A percentile compares a stretch with the other conserved stretches of the same genome.
Conservation (phyloP, 2,329 filamentous ascomycete species). For the Colletotrichum musicola region DNA sequence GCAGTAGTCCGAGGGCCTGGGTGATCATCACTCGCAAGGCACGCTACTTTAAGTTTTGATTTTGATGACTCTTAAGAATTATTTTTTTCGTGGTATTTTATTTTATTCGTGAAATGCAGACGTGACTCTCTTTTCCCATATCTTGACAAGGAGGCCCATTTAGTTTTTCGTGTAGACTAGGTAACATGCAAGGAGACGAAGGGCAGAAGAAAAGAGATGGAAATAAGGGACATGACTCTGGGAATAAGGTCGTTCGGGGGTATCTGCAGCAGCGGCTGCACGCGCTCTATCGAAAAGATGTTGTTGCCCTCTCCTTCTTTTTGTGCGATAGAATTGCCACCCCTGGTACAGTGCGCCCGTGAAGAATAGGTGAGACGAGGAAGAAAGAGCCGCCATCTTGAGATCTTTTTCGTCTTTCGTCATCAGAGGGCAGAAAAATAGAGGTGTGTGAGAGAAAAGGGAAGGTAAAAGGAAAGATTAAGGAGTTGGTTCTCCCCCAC, state of each 20-base stretch:
- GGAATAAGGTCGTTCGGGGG: background rate
- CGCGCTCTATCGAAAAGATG: conserved; percentile 18
- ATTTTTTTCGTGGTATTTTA: background rate
- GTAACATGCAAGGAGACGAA: background rate
- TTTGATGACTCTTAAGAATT: background rate
- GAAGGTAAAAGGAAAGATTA: too few species aligned
- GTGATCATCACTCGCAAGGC: background rate
- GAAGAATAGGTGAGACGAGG: too few species aligned
- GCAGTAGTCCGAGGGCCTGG: too few species aligned
- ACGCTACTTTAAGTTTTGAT: background rate
- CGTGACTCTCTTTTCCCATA: conserved; percentile 13
- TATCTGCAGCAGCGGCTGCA: conserved; percentile 33
- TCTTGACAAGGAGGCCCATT: background rate
- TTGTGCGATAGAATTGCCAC: too few species aligned
- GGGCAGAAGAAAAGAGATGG: background rate
- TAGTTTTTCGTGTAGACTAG: background rate
- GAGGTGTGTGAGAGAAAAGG: too few species aligned
- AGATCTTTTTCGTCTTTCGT: too few species aligned
- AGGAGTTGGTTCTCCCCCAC: too few species aligned
- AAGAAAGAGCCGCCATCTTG: too few species aligned
- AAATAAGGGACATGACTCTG: background rate
- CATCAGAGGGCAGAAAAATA: too few species aligned
- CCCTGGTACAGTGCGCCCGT: too few species aligned
- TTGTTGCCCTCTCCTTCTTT: background rate
- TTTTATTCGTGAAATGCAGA: background rate